A percentile compares a stretch with the other conserved stretches of the same genome.
Conservation (phyloP, 495 filamentous ascomycete species). For the Aspergillus panamensis region DNA sequence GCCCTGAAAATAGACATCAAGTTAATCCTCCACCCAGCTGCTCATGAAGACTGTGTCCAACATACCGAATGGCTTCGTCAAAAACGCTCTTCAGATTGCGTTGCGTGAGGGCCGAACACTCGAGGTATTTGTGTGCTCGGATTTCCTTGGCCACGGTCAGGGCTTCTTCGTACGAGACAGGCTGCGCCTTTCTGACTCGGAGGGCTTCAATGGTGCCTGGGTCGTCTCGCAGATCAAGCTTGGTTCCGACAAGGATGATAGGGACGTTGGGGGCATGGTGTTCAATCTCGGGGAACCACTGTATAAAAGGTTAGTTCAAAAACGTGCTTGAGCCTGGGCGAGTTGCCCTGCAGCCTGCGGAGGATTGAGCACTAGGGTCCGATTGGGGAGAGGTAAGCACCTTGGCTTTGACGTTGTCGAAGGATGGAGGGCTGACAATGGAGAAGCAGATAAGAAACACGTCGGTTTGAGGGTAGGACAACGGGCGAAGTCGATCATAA, state of each 20-base stretch:
- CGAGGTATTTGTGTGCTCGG: constrained; percentile 87
- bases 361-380: not conserved
- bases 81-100: constrained; percentile 96
- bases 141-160: constrained; percentile 86
- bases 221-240: constrained; percentile 93
- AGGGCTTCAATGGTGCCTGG: constrained; percentile 72
- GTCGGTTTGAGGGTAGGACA: constrained; percentile 97
- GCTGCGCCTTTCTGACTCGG: constrained; percentile 82
- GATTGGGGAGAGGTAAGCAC: constrained; percentile 40
- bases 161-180: constrained; percentile 86
- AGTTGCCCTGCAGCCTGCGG: not conserved
- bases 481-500: constrained; percentile 91
- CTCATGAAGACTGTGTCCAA: not conserved
- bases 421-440: constrained; percentile 93
- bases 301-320: constrained; percentile 15
- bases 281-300: constrained; percentile 97
- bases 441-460: constrained; percentile 99
- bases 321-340: no score
- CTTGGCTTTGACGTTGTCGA: constrained; percentile 97
- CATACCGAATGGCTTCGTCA: constrained; percentile 91
- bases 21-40: not conserved
- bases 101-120: constrained; percentile 97
- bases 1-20: constrained; percentile 50
- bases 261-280: constrained; percentile 94
- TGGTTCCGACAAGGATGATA: constrained; percentile 96